Evolutionary conservation across 768 basidiomycete genomes (phyloP).

Genomic region (Lentinus tigrinus): DNA sequence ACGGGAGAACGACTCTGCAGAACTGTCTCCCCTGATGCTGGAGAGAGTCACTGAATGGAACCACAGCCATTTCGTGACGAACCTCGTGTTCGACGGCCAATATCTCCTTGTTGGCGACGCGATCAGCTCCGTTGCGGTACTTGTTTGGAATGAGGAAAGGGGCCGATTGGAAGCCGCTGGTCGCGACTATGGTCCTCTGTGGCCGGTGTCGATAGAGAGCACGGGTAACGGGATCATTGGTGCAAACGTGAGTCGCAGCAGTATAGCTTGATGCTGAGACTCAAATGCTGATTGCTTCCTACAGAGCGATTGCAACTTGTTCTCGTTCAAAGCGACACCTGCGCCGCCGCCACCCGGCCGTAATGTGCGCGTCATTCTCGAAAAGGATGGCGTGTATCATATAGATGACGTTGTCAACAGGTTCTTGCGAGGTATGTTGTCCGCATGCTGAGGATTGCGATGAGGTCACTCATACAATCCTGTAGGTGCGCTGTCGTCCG

Average conservation of each 20-base stretch:
- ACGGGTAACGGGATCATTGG: conserved; percentile 61
- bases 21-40: conserved; percentile 30
- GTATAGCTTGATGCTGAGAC: not conserved
- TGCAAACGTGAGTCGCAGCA: conserved; percentile 59
- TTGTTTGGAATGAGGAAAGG: conserved; percentile 47
- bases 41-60: conserved; percentile 61
- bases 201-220: conserved; percentile 67
- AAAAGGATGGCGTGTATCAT: conserved; percentile 69
- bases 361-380: conserved; percentile 42
- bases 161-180: conserved; percentile 45
- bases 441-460: not conserved
- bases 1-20: conserved; percentile 41
- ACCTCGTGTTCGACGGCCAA: conserved; percentile 54
- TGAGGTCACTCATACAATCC: not conserved
- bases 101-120: conserved; percentile 75
- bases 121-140: conserved; percentile 72
- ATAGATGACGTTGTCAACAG: conserved; percentile 77
- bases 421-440: conserved; percentile 58
- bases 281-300: not conserved
- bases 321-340: conserved; percentile 54
- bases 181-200: conserved; percentile 73
- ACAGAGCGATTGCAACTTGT: conserved; percentile 67
- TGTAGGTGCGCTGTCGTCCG: conserved; percentile 54
- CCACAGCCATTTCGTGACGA: conserved; percentile 79
- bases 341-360: conserved; percentile 28